phyloP scores from a whole-genome alignment of 2,329 filamentous ascomycete species.

The Pleomassaria siparia region DNA sequence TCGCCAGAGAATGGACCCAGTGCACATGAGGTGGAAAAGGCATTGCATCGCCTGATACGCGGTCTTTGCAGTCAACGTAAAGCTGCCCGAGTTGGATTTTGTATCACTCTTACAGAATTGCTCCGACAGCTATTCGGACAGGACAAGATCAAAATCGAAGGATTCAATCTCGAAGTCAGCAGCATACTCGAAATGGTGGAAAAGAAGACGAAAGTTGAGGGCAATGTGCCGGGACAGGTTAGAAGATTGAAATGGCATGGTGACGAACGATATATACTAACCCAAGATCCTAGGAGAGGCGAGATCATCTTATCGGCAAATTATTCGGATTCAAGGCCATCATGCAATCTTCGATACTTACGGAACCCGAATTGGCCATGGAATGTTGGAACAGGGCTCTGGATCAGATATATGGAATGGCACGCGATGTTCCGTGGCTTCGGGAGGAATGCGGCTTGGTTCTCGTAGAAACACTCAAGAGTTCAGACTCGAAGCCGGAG shows the following conservation, averaged over 20 bases:
- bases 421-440: conserved; percentile 83
- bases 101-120: conserved; percentile 81
- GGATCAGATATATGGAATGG: conserved; percentile 70
- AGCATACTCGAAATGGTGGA: conserved; percentile 55
- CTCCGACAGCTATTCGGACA: conserved; percentile 68
- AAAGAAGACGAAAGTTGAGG: conserved; percentile 54
- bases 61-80: conserved; percentile 90
- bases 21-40: conserved; percentile 42
- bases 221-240: conserved; percentile 57
- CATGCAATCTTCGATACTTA: conserved; percentile 74
- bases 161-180: conserved; percentile 42
- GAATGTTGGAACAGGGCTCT: conserved; percentile 68
- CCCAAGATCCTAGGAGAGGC: conserved; percentile 69
- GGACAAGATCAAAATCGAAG: conserved; percentile 29
- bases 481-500: conserved; percentile 46
- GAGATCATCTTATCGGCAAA: conserved; percentile 81
- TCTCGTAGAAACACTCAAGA: conserved; percentile 70
- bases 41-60: conserved; percentile 64
- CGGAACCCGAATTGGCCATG: conserved; percentile 57
- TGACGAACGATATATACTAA: conserved; percentile 15
- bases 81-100: conserved; percentile 85
- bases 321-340: conserved; percentile 87
- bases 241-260: conserved; percentile 14
- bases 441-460: conserved; percentile 85
- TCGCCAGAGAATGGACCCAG: conserved; percentile 41